A percentile compares a stretch with the other conserved stretches of the same genome.
These are phyloP conservation scores for Trypanosoma lewisi DNA, from an alignment of 208 protist species.

Conservation along the genomic window DNA sequence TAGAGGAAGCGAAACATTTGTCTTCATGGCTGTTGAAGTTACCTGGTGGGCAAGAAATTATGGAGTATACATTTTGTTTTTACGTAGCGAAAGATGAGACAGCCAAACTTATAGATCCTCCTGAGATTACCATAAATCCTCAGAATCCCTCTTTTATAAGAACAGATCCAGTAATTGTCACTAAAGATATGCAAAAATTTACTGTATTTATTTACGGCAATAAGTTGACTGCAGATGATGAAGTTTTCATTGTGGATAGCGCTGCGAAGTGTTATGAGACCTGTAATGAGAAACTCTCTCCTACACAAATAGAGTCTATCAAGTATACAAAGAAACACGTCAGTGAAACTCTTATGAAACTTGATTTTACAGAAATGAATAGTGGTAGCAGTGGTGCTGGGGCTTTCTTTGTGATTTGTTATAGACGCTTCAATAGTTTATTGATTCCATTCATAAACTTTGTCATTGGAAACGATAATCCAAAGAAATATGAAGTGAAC, in stretches of 20 bases:
- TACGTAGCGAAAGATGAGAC: slow-evolving; percentile 43
- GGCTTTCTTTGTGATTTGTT: too few relatives aligned
- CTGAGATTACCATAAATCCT: slow-evolving; percentile 23
- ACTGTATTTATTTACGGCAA: slow-evolving; percentile 54
- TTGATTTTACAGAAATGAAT: slow-evolving; percentile 39
- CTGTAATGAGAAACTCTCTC: slow-evolving; percentile 53
- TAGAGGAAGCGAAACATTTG: neutral
- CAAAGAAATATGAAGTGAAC: slow-evolving; percentile 56
- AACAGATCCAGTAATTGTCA: slow-evolving; percentile 52
- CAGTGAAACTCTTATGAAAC: slow-evolving; percentile 41
- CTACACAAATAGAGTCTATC: slow-evolving; percentile 33
- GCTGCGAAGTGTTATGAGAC: slow-evolving; percentile 64
- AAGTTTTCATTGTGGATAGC: slow-evolving; percentile 56
- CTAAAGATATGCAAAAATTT: slow-evolving; percentile 40
- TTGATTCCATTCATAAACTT: slow-evolving; percentile 57
- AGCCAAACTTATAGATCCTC: slow-evolving; percentile 36
- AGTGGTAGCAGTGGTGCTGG: too few relatives aligned
- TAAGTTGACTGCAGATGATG: slow-evolving; percentile 41
- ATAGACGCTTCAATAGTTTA: slow-evolving; percentile 55
- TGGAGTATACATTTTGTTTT: slow-evolving; percentile 68
- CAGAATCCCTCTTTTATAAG: slow-evolving; percentile 49
- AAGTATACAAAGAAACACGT: slow-evolving; percentile 41
- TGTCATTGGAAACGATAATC: slow-evolving; percentile 63
- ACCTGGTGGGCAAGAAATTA: slow-evolving; percentile 25
- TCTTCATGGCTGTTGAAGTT: slow-evolving; percentile 58